Evolutionary conservation across 2,329 filamentous ascomycete species (phyloP), one percentile per base, ranked within the genome.

Genomic region (Penicillium fuscoglaucum): DNA sequence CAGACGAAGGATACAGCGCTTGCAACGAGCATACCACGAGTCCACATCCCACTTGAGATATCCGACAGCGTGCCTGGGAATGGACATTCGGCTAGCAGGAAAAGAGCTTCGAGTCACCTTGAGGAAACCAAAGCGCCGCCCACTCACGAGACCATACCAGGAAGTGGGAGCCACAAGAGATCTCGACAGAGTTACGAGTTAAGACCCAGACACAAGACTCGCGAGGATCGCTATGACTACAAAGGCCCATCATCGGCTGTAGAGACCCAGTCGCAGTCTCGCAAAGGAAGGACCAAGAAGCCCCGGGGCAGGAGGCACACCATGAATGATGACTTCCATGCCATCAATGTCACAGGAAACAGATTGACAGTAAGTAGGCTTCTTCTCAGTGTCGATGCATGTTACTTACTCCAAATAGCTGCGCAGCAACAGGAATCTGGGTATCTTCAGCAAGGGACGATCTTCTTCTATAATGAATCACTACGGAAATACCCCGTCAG

Each of bases 321-420:
- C 41, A 75, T 87, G 8, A 81, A 86, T 71, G 71, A 78, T 7
- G 81, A 81, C 21, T 89, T 88, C 61, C 74, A 74, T 13, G 86
- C 86, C 1, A 70, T 79, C 4, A 81, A 81, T 52, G 79, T 89
- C 43, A 70, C 79, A 12, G 77, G 78, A 49, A 73, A 78, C n/a
- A 79, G 82, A 10, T 72, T 86, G 52, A 85, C 83, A 17, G 84
- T 85, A 68, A 65, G 78, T 26, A 21, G 2, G 2, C 28, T 15
- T 29, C 10, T 29, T 3, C 12, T 26, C 19, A 37, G 4, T 26
- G 4, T 49, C 31, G 15, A 3, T 19, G 19, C 28, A 26, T 39
- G 17, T 45, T 40, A 40, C 54, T 66, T 8, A 64, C 28, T 1
- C 1, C 24, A 15, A 2, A 19, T 43, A 75, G 74, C 58, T 75